Evolutionary conservation across 257 asterid genomes (phyloP), one percentile per base, ranked within the genome.

Genomic region (Penstemon davidsonii): DNA sequence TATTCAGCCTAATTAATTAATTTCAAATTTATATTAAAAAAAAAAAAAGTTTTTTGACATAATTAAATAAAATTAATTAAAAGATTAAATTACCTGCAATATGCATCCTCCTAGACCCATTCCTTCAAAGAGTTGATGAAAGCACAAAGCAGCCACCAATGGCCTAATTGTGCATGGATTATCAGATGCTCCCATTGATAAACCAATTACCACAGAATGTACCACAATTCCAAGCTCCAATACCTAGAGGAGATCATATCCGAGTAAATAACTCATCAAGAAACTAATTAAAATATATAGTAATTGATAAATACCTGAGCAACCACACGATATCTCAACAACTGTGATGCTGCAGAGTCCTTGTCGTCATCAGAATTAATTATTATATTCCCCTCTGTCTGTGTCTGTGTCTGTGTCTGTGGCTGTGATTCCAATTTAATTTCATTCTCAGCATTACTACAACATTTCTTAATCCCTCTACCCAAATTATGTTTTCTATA

Each of bases 51-150:
- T n/a, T n/a, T n/a, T n/a, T n/a, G n/a, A n/a, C n/a, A n/a, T n/a
- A n/a, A n/a, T n/a, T n/a, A n/a, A n/a, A n/a, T n/a, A n/a, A n/a
- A n/a, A n/a, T n/a, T n/a, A n/a, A n/a, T n/a, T n/a, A n/a, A n/a
- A n/a, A n/a, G n/a, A n/a, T 4, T 9, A 3, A 42, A 6, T 58
- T 62, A 78, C 84, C 72, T 77, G 78, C 58, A 81, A 38, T 7
- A 81, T 81, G 78, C 86, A 81, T 7, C 82, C 86, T 1, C 86
- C 86, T 18, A 75, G 79, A 13, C 79, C 75, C 79, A 75, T 75
- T 37, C 79, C 79, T 68, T 75, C 79, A 39, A 75, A 75, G 4
- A 75, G 60, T 40, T 75, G 79, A 65, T 75, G 79, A 33, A 75
- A 75, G 75, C 79, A 75, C 19, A 75, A 63, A 36, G 79, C 79